Base-by-base conservation (phyloP, 73 alveolate species). In the Paramecium sexaurelia region DNA sequence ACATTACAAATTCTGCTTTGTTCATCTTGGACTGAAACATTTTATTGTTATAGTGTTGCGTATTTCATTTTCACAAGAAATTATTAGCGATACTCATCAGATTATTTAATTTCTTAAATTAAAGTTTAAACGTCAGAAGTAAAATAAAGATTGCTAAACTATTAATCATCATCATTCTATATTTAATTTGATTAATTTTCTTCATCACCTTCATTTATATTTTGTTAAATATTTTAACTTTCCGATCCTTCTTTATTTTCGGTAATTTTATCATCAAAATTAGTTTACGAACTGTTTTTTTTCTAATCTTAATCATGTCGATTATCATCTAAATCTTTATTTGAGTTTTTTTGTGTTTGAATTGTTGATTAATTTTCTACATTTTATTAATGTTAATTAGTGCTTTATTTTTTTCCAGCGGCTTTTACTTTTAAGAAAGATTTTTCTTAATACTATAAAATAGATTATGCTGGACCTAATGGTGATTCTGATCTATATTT, bases 41-140 rank as follows among this genome's bases (percentile, higher is more conserved):
- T 4, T 9, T 78, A 9, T 36, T 19, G 1, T 19, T 4, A 17
- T 6, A 41, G 15, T 13, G 75, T 41, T 20, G 37, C 5, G n/a
- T 24, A 41, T 45, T 78, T 78, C 90, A 78, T 41, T 39, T 45
- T 78, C 6, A 41, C 90, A 10, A 19, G 7, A n/a, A 78, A 78
- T 17, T 4, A 41, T 13, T 41, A 32, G 41, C 0, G 41, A 33
- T 13, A 78, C 2, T 43, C 55, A 19, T 78, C 90, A 40, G 43
- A 0, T 20, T 37, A 7, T 43, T 11, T 78, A 4, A 78, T 78
- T 43, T 78, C 75, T 20, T 37, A 3, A 8, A 19, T 10, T 24
- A 78, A 43, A 24, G 69, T 19, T 10, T 41, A 26, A 40, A 78
- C 55, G 41, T 78, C 90, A 78, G 15, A 40, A 11, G 24, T 22